A percentile compares a stretch with the other conserved stretches of the same genome.
phyloP scores from a whole-genome alignment of 768 basidiomycete species.

The Kwoniella sp. region DNA sequence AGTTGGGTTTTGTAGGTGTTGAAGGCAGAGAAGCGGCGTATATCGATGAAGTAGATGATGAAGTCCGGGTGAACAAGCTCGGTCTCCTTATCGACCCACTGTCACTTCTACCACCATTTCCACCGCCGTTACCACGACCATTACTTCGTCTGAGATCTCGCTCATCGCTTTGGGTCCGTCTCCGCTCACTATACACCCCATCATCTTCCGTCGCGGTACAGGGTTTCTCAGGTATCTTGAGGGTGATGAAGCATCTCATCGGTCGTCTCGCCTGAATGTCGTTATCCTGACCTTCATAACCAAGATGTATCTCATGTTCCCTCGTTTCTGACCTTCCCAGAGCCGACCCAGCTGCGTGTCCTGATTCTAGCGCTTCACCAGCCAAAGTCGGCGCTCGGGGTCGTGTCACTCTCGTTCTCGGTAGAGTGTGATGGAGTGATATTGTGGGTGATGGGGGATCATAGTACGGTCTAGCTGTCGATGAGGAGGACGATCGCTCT shows the following conservation, averaged over 20 bases:
- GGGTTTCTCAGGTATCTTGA: conserved; percentile 22
- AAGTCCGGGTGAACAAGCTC: not conserved
- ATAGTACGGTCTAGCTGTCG: conserved; percentile 13
- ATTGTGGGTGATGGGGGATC: conserved; percentile 16
- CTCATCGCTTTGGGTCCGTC: conserved; percentile 21
- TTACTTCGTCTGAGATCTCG: conserved; percentile 6
- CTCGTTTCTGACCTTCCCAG: conserved; percentile 2
- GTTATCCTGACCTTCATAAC: not conserved
- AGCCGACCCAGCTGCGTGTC: not conserved
- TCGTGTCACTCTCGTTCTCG: conserved; percentile 20
- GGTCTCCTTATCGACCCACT: not conserved
- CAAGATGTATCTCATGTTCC: not conserved
- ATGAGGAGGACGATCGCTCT: conserved; percentile 16
- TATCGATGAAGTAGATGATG: not conserved
- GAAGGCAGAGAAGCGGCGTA: conserved; percentile 1
- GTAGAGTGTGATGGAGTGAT: conserved; percentile 10
- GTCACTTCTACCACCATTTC: not conserved
- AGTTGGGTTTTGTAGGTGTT: conserved; percentile 6
- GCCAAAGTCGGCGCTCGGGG: conserved; percentile 45
- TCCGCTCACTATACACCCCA: not conserved
- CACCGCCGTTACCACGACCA: not conserved
- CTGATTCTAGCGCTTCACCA: conserved; percentile 46
- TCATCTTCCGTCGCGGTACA: not conserved
- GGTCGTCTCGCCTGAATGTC: conserved; percentile 8
- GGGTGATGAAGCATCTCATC: conserved; percentile 33